Percentiles rank a stretch among this genome's conserved stretches.
Evolutionary conservation across 2,329 filamentous ascomycete genomes (phyloP).

Genomic region (Magnaporthales sp.): DNA sequence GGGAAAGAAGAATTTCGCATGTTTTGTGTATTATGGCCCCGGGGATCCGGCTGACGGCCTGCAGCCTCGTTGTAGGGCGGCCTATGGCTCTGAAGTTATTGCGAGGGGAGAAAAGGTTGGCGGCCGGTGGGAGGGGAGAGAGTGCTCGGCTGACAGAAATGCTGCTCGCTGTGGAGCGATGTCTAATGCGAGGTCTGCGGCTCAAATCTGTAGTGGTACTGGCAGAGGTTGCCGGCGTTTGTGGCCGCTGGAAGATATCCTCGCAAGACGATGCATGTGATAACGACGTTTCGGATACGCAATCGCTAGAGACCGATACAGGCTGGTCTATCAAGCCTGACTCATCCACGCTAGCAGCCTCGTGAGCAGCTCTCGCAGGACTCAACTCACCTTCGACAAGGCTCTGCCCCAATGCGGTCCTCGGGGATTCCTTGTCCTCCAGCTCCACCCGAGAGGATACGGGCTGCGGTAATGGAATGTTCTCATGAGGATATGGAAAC

Average conservation of each 20-base stretch:
- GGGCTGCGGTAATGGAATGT: conserved; percentile 22
- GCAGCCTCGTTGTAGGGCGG: conserved; percentile 27
- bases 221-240: conserved; percentile 17
- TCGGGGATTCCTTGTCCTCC: not conserved
- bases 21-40: conserved; percentile 68
- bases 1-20: conserved; percentile 65
- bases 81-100: conserved; percentile 9
- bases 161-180: conserved; percentile 44
- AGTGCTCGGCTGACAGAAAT: conserved; percentile 45
- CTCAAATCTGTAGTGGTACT: conserved; percentile 4
- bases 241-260: not conserved
- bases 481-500: conserved; percentile 31
- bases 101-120: conserved; percentile 50
- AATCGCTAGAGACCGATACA: conserved; percentile 2
- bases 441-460: not conserved
- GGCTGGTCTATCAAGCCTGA: not conserved
- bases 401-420: not conserved
- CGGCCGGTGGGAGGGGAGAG: conserved; percentile 59
- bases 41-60: conserved; percentile 42
- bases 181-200: conserved; percentile 33
- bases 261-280: not conserved
- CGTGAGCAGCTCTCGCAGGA: not conserved
- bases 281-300: not conserved
- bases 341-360: not conserved
- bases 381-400: not conserved